Conservation (phyloP, 352 stramenopile species). For the Phytophthora litchii region DNA sequence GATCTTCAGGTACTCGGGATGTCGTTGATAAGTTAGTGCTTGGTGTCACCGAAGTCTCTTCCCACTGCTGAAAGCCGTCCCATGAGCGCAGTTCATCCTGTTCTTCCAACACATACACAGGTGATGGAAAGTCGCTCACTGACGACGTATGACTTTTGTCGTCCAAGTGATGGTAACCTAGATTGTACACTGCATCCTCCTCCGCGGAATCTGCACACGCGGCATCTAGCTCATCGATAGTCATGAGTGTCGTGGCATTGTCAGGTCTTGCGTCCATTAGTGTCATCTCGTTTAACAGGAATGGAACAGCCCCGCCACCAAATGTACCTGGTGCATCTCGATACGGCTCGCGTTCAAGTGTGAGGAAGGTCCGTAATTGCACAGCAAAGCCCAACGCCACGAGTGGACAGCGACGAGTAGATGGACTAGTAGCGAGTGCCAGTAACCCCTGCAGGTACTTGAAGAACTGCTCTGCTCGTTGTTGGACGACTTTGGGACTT, state of each 20-base stretch:
- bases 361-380: slow-evolving; percentile 68
- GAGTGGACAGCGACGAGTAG: slow-evolving; percentile 60
- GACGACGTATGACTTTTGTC: slow-evolving; percentile 18
- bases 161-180: slow-evolving; percentile 18
- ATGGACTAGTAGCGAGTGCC: slow-evolving; percentile 53
- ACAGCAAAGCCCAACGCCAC: slow-evolving; percentile 56
- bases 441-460: slow-evolving; percentile 63
- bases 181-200: slow-evolving; percentile 40
- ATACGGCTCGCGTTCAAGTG: slow-evolving; percentile 52
- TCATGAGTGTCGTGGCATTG: slow-evolving; percentile 58
- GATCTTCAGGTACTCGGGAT: no score
- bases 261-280: slow-evolving; percentile 35
- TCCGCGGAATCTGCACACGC: slow-evolving; percentile 17
- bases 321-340: slow-evolving; percentile 41
- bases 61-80: slow-evolving; percentile 33
- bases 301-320: slow-evolving; percentile 44
- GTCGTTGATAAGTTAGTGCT: no score
- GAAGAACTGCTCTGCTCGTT: slow-evolving; percentile 58
- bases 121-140: slow-evolving; percentile 28
- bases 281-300: slow-evolving; percentile 50
- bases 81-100: slow-evolving; percentile 34
- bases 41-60: slow-evolving; percentile 9
- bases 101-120: slow-evolving; percentile 34
- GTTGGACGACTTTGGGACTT: slow-evolving; percentile 41
- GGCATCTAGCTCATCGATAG: slow-evolving; percentile 47